Evolutionary conservation across 2,329 filamentous ascomycete species (phyloP).

Genomic region (Alternaria angustiovoidea): DNA sequence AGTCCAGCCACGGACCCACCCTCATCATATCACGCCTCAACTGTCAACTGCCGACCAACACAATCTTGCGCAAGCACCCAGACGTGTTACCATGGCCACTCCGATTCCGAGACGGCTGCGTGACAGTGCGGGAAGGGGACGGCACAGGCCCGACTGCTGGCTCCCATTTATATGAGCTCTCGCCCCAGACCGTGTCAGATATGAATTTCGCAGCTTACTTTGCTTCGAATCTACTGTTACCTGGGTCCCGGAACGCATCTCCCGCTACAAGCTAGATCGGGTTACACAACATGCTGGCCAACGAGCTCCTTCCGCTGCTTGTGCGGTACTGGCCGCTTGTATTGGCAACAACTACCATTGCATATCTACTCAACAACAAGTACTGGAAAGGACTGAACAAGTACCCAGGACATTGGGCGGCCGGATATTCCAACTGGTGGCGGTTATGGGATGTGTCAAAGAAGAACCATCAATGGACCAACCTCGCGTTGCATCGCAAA

Average conservation of each 20-base stretch:
- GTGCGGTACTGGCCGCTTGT: constrained; percentile 54
- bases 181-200: constrained; percentile 10
- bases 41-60: constrained; percentile 28
- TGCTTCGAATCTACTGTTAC: constrained; percentile 5
- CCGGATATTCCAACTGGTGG: constrained; percentile 77
- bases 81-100: constrained; percentile 9
- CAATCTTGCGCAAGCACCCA: constrained; percentile 14
- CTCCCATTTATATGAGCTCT: constrained; percentile 17
- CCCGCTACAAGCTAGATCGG: constrained; percentile 5
- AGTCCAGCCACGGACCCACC: constrained; percentile 23
- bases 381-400: constrained; percentile 67
- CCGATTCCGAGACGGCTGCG: constrained; percentile 9
- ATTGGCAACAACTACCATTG: constrained; percentile 40
- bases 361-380: constrained; percentile 55
- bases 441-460: constrained; percentile 73
- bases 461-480: constrained; percentile 71
- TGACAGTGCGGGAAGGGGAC: neutral
- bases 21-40: constrained; percentile 16
- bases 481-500: constrained; percentile 72
- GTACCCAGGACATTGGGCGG: constrained; percentile 76
- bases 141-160: constrained; percentile 8
- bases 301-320: constrained; percentile 46
- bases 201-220: constrained; percentile 12
- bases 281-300: constrained; percentile 45
- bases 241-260: constrained; percentile 20